Evolutionary conservation across 305 asterid genomes (phyloP).

Genomic region (Solanum hybrid): DNA sequence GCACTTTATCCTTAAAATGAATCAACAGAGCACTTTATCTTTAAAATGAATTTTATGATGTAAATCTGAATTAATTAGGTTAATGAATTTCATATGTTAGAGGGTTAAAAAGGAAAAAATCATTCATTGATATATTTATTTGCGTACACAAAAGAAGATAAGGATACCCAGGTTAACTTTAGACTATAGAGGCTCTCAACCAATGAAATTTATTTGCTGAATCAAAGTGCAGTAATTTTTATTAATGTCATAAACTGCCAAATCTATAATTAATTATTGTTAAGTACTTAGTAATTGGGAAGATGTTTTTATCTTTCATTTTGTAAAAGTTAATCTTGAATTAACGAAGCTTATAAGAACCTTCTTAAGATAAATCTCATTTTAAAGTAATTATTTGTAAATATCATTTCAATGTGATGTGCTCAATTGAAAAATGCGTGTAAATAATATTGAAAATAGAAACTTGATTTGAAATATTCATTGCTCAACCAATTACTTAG

Average conservation of each 20-base stretch:
- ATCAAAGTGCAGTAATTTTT: neutral
- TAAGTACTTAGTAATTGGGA: neutral
- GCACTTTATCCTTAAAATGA: neutral
- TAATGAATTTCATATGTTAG: no score
- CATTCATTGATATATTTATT: no score
- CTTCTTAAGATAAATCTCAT: neutral
- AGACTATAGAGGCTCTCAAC: neutral
- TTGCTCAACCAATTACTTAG: neutral
- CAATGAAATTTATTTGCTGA: neutral
- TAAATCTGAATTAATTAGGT: no score
- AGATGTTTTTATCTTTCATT: no score
- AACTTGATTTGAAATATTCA: fast-evolving
- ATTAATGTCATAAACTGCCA: no score
- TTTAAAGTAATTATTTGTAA: neutral
- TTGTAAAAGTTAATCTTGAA: neutral
- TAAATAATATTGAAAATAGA: neutral
- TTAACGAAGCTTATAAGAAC: neutral
- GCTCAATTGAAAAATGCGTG: neutral
- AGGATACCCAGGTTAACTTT: neutral
- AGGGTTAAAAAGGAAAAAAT: no score
- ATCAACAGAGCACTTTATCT: no score
- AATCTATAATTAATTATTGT: neutral
- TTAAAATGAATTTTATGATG: no score
- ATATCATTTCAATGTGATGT: neutral
- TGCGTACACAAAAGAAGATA: neutral